Conservation (phyloP, 2,329 filamentous ascomycete genomes). For the Ophiostoma pallidulum region DNA sequence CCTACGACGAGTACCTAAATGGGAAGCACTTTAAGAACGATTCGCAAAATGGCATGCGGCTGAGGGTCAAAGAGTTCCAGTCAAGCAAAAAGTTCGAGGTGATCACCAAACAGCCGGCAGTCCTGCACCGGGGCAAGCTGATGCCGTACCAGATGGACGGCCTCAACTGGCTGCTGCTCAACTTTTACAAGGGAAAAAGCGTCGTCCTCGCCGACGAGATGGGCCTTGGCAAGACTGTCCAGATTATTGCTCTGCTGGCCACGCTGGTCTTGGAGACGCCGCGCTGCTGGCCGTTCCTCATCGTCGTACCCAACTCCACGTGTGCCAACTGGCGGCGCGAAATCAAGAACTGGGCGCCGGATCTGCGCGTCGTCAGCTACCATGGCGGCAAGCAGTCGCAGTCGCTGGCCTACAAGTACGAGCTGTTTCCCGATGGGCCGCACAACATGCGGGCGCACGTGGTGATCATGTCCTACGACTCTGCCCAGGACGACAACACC, state of each 20-base stretch:
- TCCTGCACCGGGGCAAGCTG: constrained; percentile 60
- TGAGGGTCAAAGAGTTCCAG: constrained; percentile 60
- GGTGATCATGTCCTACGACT: constrained; percentile 91
- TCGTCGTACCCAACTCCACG: constrained; percentile 90
- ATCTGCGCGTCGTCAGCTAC: constrained; percentile 81
- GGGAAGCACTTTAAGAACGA: constrained; percentile 60
- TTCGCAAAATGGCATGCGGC: constrained; percentile 49
- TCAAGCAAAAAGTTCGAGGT: constrained; percentile 53
- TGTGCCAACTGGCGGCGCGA: constrained; percentile 97
- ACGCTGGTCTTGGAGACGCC: constrained; percentile 59
- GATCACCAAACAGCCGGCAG: constrained; percentile 61
- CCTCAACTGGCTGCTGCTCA: constrained; percentile 89
- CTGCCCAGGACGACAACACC: constrained; percentile 64
- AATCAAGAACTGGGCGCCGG: constrained; percentile 86
- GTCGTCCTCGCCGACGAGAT: constrained; percentile 95
- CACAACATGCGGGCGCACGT: constrained; percentile 76
- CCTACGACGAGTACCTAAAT: constrained; percentile 78
- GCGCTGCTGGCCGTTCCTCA: constrained; percentile 79
- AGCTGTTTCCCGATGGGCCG: constrained; percentile 63
- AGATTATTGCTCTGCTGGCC: constrained; percentile 75
- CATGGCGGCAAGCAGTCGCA: constrained; percentile 71
- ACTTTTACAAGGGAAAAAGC: constrained; percentile 74
- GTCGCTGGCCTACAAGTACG: constrained; percentile 68
- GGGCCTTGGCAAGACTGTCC: constrained; percentile 95
- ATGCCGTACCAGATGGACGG: constrained; percentile 94